Conservation (phyloP, 169 alveolate genomes). For the Babesia sp. region DNA sequence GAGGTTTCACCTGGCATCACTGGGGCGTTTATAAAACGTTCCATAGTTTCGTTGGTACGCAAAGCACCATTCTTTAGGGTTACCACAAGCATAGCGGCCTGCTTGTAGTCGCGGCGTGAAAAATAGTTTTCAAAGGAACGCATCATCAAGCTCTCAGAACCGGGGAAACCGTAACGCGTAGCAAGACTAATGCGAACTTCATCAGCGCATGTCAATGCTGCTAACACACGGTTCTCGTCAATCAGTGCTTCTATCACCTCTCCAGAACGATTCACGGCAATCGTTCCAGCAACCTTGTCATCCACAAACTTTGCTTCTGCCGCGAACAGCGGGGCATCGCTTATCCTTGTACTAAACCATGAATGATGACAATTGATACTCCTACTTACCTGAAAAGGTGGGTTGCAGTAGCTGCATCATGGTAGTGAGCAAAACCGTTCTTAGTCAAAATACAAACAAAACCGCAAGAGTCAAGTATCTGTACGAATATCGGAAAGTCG, state of each 20-base stretch:
- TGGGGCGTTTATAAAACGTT: constrained; percentile 89
- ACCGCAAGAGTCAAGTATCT: constrained; percentile 81
- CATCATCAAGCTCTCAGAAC: constrained; percentile 89
- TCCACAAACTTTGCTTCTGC: constrained; percentile 42
- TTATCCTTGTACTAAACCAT: constrained; percentile 2
- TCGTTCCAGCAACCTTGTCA: constrained; percentile 37
- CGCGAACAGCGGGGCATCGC: constrained; percentile 44
- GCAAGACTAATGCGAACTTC: constrained; percentile 52
- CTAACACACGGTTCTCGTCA: constrained; percentile 59
- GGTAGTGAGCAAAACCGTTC: constrained; percentile 71
- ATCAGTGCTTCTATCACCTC: constrained; percentile 34
- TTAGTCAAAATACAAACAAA: constrained; percentile 79
- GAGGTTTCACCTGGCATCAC: constrained; percentile 86
- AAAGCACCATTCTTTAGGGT: constrained; percentile 91
- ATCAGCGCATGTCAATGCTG: constrained; percentile 36
- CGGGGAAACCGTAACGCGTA: constrained; percentile 83
- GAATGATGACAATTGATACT: background rate
- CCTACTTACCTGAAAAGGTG: constrained; percentile 38
- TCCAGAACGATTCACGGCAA: constrained; percentile 55
- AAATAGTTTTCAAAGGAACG: constrained; percentile 85
- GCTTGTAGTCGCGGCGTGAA: constrained; percentile 86
- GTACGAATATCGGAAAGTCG: constrained; percentile 81
- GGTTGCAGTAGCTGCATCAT: constrained; percentile 69
- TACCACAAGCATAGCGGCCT: constrained; percentile 95
- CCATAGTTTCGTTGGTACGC: constrained; percentile 92